These are phyloP conservation scores for Metschnikowia orientalis DNA, from an alignment of 805 yeast genomes.

Conservation along the genomic window DNA sequence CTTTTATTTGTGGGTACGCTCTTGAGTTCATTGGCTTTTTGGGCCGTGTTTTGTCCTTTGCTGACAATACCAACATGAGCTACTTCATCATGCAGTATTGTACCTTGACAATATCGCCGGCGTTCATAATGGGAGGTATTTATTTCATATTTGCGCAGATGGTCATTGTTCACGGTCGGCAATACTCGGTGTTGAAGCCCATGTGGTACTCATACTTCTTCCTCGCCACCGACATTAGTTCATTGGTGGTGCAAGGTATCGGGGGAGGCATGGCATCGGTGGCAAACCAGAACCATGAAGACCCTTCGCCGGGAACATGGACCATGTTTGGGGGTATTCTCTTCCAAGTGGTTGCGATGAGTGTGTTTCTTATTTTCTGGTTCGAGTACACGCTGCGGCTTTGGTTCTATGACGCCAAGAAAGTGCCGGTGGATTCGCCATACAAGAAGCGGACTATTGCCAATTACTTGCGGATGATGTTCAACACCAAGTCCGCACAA, in stretches of 20 bases:
- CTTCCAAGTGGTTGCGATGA: slow-evolving; percentile 38
- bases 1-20: slow-evolving; percentile 34
- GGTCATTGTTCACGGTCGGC: slow-evolving; percentile 36
- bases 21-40: slow-evolving; percentile 37
- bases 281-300: slow-evolving; percentile 21
- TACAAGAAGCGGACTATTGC: slow-evolving; percentile 7
- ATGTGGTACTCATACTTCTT: slow-evolving; percentile 43
- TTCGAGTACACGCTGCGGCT: slow-evolving; percentile 31
- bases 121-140: slow-evolving; percentile 41
- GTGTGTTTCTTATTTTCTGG: slow-evolving; percentile 33
- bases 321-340: slow-evolving; percentile 37
- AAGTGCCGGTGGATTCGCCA: slow-evolving; percentile 12
- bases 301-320: slow-evolving; percentile 30
- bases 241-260: slow-evolving; percentile 36
- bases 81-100: slow-evolving; percentile 32
- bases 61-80: slow-evolving; percentile 19
- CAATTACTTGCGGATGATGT: slow-evolving; percentile 28
- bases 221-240: slow-evolving; percentile 34
- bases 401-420: slow-evolving; percentile 25
- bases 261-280: slow-evolving; percentile 36
- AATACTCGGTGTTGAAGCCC: slow-evolving; percentile 36
- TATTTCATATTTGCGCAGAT: slow-evolving; percentile 39
- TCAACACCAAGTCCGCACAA: slow-evolving; percentile 23
- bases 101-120: slow-evolving; percentile 38
- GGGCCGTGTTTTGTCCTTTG: slow-evolving; percentile 32